Evolutionary conservation across 2,329 filamentous ascomycete genomes (phyloP).

Genomic region (Plenodomus tracheiphilus): DNA sequence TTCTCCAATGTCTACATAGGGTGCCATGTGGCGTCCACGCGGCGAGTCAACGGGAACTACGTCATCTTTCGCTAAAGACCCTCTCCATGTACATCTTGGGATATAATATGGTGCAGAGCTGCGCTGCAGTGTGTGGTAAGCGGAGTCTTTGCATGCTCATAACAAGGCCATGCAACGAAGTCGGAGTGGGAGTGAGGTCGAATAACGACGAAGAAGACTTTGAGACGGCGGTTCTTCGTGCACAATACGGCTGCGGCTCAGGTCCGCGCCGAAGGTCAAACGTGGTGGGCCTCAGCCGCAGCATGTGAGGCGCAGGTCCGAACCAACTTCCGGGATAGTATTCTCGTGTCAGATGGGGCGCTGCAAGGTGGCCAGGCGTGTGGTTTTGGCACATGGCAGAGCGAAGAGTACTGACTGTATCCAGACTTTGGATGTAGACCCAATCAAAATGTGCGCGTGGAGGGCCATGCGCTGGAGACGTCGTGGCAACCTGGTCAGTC

Average conservation of each 20-base stretch:
- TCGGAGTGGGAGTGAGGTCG: background rate
- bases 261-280: constrained; percentile 2
- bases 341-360: background rate
- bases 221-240: constrained; percentile 2
- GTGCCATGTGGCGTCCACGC: background rate
- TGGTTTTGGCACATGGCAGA: background rate
- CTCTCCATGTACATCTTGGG: background rate
- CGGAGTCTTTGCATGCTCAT: background rate
- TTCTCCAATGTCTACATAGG: background rate
- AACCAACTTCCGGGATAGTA: background rate
- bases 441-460: background rate
- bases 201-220: background rate
- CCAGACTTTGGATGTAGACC: background rate
- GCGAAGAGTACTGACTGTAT: too few species aligned
- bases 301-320: constrained; percentile 16
- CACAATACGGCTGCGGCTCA: constrained; percentile 11
- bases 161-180: background rate
- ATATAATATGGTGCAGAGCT: background rate
- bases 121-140: background rate
- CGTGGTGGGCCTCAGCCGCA: constrained; percentile 13
- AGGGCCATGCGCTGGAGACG: constrained; percentile 6
- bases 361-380: background rate
- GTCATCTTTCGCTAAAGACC: background rate
- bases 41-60: background rate
- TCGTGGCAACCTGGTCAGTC: constrained; percentile 21